Evolutionary conservation across 371 early-diverging fungal species (phyloP).

Genomic region (Coemansia sp.): DNA sequence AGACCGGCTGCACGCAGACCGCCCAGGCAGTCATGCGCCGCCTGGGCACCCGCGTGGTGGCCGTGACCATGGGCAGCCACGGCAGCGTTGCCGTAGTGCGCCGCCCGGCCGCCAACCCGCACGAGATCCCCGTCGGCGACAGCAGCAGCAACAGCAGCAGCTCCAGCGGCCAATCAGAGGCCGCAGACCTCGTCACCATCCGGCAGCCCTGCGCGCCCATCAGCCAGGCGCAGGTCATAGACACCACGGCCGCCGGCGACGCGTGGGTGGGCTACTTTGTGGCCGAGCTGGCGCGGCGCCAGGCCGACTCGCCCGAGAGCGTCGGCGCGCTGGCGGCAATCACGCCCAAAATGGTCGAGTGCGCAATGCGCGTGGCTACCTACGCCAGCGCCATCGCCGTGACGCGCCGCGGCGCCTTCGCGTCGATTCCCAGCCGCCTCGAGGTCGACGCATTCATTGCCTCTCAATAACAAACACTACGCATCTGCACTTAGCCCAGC

Average conservation of each 20-base stretch:
- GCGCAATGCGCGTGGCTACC: constrained; percentile 52
- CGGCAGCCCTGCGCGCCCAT: constrained; percentile 46
- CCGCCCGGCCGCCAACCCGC: constrained; percentile 55
- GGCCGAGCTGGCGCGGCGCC: constrained; percentile 54
- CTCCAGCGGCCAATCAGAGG: neutral
- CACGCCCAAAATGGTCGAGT: constrained; percentile 38
- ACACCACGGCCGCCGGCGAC: constrained; percentile 83
- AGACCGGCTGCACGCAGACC: neutral
- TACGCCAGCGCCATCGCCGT: constrained; percentile 57
- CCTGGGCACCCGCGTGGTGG: constrained; percentile 52
- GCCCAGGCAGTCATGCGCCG: constrained; percentile 16
- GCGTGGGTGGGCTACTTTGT: constrained; percentile 84
- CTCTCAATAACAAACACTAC: constrained; percentile 8
- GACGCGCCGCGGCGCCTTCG: constrained; percentile 55
- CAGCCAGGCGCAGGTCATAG: constrained; percentile 55
- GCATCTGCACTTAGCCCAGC: no score
- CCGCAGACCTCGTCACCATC: constrained; percentile 12
- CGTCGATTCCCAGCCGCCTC: constrained; percentile 53
- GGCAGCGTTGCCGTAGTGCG: constrained; percentile 54
- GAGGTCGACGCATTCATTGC: constrained; percentile 35
- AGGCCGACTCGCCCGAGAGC: constrained; percentile 29
- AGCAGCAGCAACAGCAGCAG: constrained; percentile 2
- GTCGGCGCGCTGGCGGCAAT: constrained; percentile 20
- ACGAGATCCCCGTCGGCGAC: constrained; percentile 10
- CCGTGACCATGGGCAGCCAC: constrained; percentile 75